Conservation (phyloP, 306 rosid species). For the Morella rubra region DNA sequence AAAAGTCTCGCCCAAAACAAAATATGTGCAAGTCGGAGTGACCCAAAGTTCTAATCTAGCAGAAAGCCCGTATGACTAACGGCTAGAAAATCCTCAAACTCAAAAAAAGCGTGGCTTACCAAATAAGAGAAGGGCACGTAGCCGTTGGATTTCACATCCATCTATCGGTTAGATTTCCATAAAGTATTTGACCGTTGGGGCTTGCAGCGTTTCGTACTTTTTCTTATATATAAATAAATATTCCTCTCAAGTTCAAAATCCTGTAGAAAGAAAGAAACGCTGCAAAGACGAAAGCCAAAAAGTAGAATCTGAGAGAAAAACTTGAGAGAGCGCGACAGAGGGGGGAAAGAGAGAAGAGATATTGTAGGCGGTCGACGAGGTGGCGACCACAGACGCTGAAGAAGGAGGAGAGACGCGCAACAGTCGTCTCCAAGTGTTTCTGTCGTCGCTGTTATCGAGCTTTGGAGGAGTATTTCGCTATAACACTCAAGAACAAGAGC, state of each 20-base stretch:
- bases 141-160: slow-evolving; percentile 30
- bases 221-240: neutral
- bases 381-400: slow-evolving; percentile 55
- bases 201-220: slow-evolving; percentile 18
- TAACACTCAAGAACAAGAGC: slow-evolving; percentile 35
- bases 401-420: slow-evolving; percentile 57
- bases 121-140: neutral
- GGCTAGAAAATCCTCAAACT: slow-evolving; percentile 41
- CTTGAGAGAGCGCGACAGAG: neutral
- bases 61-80: slow-evolving; percentile 25
- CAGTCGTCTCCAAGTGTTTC: slow-evolving; percentile 65
- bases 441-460: slow-evolving; percentile 63
- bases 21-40: too few relatives aligned
- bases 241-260: slow-evolving; percentile 17
- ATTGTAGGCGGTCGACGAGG: slow-evolving; percentile 28
- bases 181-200: slow-evolving; percentile 43
- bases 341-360: neutral
- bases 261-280: neutral
- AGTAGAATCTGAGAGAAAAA: neutral
- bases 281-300: neutral
- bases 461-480: slow-evolving; percentile 66
- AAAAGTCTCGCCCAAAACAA: too few relatives aligned
- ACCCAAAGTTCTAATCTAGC: too few relatives aligned
- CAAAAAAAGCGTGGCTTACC: slow-evolving; percentile 1
- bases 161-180: slow-evolving; percentile 31